These are phyloP conservation scores for Cryphonectria radicalis DNA, from an alignment of 2,329 filamentous ascomycete genomes.

Conservation along the genomic window DNA sequence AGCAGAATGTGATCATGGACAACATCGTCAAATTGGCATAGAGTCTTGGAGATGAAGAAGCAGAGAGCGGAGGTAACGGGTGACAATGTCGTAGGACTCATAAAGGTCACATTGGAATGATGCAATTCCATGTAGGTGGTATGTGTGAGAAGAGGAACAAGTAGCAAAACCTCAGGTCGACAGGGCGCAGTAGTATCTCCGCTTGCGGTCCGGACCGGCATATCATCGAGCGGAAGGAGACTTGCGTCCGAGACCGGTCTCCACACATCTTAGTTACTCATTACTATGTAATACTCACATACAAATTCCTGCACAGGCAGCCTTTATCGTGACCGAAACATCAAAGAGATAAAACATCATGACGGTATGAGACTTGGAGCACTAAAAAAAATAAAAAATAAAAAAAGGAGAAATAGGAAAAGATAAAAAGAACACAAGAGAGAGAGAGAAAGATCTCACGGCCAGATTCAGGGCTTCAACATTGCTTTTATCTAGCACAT, in stretches of 20 bases:
- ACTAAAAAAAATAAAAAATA: no score
- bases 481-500: no score
- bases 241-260: slow-evolving; percentile 16
- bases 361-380: no score
- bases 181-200: neutral
- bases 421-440: no score
- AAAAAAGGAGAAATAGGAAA: no score
- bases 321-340: neutral
- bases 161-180: neutral
- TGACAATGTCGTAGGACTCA: neutral
- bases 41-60: neutral
- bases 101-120: neutral
- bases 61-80: neutral
- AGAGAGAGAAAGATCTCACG: neutral
- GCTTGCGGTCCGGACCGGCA: slow-evolving; percentile 9
- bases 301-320: neutral
- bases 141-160: neutral
- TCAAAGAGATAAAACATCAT: neutral
- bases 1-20: neutral
- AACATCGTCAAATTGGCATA: neutral
- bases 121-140: neutral
- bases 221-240: neutral
- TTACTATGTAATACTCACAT: neutral
- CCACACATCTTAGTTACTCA: neutral
- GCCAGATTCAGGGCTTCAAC: neutral